Base-by-base conservation (phyloP, 2,329 filamentous ascomycete genomes). In the Fusarium bulbicola region DNA sequence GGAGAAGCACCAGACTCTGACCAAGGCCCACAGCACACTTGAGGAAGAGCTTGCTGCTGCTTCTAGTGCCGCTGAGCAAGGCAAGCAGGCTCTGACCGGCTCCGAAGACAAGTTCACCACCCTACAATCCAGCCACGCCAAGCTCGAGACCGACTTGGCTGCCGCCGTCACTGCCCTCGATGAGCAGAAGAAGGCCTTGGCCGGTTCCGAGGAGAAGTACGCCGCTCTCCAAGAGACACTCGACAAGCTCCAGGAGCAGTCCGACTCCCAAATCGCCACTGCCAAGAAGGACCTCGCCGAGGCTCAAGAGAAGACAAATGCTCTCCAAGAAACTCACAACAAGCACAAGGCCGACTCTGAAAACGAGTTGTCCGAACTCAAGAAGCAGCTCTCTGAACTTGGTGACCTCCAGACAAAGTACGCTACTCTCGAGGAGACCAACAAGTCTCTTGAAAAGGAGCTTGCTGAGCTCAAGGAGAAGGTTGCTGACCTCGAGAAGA, bases 331-430 rank as follows among this genome's bases (percentile, higher is more conserved):
- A 64, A 69, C 74, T n/a, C 75, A 79, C 64, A 74, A 76, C 58
- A 75, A 79, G 67, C 74, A 80, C 57, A 77, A 79, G 74, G 71
- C 72, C 61, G 76, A 80, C 37, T 76, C 78, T 53, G 74, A 77
- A 57, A 69, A 74, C 37, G 77, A 79, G 54, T 54, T 79, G n/a
- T 59, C 78, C 37, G 77, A 78, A 32, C 74, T 78, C 58, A 76
- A 76, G 66, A 74, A 78, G 54, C 78, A 79, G 69, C 76, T 83
- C 21, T 72, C 79, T 18, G 71, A 81, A 39, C 65, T 81, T 39
- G 77, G 78, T 39, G 80, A 80, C 18, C 76, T 77, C 11, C 64
- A 80, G 62, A 79, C 80, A 62, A 82, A 81, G 72, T 76, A 79
- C 40, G 66, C 75, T 40, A 74, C 78, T 30, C 75, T 82, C 15